These are phyloP conservation scores for Kwoniella botswanensis DNA, from an alignment of 768 basidiomycete species.

Conservation along the genomic window DNA sequence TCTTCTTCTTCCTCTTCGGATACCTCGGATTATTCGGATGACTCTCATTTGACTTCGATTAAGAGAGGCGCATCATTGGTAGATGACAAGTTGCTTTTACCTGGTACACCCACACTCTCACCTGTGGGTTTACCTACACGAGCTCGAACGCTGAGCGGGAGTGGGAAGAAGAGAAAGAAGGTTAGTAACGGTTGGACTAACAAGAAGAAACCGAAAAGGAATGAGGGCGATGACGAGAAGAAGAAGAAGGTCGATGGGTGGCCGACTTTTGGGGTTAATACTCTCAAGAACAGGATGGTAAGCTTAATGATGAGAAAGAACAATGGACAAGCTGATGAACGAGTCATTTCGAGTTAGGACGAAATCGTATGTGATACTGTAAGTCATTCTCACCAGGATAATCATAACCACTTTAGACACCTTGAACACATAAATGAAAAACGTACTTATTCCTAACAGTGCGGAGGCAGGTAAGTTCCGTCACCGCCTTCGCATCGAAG, in stretches of 20 bases:
- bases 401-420: too few species aligned
- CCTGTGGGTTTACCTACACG: neutral
- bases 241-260: neutral
- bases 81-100: constrained; percentile 8
- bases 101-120: neutral
- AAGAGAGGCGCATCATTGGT: constrained; percentile 15
- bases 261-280: constrained; percentile 15
- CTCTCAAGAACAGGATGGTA: constrained; percentile 22
- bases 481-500: too few species aligned
- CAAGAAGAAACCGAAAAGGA: neutral
- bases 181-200: neutral
- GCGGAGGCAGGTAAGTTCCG: constrained; percentile 23
- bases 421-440: too few species aligned
- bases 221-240: neutral
- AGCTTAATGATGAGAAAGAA: neutral
- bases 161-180: neutral
- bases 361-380: constrained; percentile 25
- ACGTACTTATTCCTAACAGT: neutral
- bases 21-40: neutral
- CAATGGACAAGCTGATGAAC: neutral
- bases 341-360: neutral
- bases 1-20: neutral
- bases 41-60: constrained; percentile 4
- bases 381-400: neutral
- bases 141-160: neutral